Base-by-base conservation (phyloP, 2,329 filamentous ascomycete species). In the Fusarium sp. region DNA sequence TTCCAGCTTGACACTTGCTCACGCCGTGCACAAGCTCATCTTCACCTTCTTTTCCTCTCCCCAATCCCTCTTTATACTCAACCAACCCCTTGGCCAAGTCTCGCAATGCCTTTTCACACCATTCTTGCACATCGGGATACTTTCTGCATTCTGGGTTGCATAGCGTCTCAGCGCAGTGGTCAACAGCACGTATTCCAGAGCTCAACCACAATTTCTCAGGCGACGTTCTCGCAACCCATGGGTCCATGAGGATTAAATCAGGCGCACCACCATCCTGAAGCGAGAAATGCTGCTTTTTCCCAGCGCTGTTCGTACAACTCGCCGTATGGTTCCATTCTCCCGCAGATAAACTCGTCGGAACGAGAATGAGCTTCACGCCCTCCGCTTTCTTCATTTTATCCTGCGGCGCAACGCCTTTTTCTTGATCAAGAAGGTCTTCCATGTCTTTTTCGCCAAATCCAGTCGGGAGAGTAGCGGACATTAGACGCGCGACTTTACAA, bases 311-410 rank as follows among this genome's bases (percentile, higher is more conserved):
- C 0, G 65, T 69, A 8, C 66, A 69, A 24, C 66, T 69, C 6
- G 66, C 66, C 1, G 65, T 69, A 26, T 69, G 22, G 1, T 69
- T 69, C 66, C 66, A 69, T 9, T 69, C 66, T 1, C 66, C 66
- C 0, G 66, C 66, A 4, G 66, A 69, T 11, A 69, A 35, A n/a
- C 66, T 69, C 6, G 66, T 69, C 0, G 66, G 66, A 0, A 69
- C 58, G 0, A 69, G 5, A 3, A 69, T 53, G 0, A 69, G 65
- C 6, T 53, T 69, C 3, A 69, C 65, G 1, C 39, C 66, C 2
- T 69, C 20, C 1, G 66, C 65, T 6, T 54, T 69, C 14, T 13
- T 69, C 30, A 65, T 53, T 6, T 44, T 65, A 9, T 69, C 66
- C 9, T 69, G 51, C 1, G 65, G 65, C 9, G 65, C 44, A 3